These are phyloP conservation scores for Zea luxurians DNA, from an alignment of 176 grass and related monocot genomes.

Conservation along the genomic window DNA sequence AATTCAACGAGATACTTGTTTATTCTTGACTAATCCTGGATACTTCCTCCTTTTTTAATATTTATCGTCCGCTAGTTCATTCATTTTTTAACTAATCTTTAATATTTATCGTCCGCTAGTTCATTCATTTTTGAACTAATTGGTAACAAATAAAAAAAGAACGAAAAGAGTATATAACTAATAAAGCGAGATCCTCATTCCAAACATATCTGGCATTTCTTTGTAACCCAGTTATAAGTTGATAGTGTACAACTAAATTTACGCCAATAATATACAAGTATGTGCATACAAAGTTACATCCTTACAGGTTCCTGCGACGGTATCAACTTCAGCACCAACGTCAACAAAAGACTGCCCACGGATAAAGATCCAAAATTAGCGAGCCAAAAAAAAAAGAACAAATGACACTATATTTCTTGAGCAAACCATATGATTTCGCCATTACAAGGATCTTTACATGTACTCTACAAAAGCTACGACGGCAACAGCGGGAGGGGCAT, in stretches of 20 bases:
- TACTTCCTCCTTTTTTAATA: no score
- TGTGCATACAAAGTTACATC: neutral
- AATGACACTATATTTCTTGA: conserved; percentile 51
- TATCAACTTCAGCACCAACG: neutral
- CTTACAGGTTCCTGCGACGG: neutral
- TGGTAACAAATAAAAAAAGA: no score
- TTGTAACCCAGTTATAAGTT: neutral
- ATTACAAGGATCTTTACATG: conserved; percentile 83
- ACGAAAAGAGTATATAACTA: no score
- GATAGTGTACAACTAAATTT: neutral
- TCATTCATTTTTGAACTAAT: no score
- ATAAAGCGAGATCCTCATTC: no score
- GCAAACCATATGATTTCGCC: conserved; percentile 54
- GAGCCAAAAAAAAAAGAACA: conserved; percentile 33
- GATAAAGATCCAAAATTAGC: neutral
- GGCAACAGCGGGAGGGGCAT: conserved; percentile 40
- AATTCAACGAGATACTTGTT: no score
- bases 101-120: no score
- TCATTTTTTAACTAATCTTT: no score
- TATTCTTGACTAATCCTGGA: no score
- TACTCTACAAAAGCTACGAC: conserved; percentile 74
- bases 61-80: no score
- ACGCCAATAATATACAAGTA: neutral
- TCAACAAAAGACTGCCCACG: neutral
- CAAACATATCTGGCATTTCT: neutral